These are phyloP conservation scores for Aspergillus thermomutatus DNA, from an alignment of 2,329 filamentous ascomycete genomes.

Conservation along the genomic window DNA sequence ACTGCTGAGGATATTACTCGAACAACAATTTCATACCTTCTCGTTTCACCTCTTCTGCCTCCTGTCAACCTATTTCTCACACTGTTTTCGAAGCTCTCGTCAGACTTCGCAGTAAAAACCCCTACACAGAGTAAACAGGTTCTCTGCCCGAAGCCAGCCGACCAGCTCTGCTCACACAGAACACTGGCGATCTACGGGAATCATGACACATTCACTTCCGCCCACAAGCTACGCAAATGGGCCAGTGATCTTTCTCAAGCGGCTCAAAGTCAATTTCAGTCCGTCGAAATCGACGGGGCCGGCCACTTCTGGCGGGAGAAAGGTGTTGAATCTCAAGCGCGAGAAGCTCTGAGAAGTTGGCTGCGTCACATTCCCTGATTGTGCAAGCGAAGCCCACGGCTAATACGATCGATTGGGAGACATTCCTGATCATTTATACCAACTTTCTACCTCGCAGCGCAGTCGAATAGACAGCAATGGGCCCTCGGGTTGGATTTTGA, in stretches of 20 bases:
- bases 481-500: neutral
- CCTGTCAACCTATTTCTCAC: conserved; percentile 60
- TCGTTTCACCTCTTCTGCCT: conserved; percentile 63
- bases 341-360: conserved; percentile 42
- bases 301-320: conserved; percentile 64
- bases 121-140: conserved; percentile 27
- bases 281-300: conserved; percentile 50
- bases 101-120: conserved; percentile 25
- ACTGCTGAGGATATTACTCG: conserved; percentile 12
- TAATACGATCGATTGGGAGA: neutral
- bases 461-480: neutral
- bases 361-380: conserved; percentile 19
- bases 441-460: neutral
- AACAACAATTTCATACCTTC: conserved; percentile 46
- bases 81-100: conserved; percentile 51
- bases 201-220: conserved; percentile 68
- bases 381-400: neutral
- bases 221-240: conserved; percentile 66
- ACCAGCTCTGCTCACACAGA: conserved; percentile 53
- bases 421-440: neutral
- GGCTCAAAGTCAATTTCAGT: conserved; percentile 46
- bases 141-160: conserved; percentile 46
- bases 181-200: conserved; percentile 73
- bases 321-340: conserved; percentile 44
- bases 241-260: conserved; percentile 48